phyloP scores from a whole-genome alignment of 768 basidiomycete genomes.

The Mycena floridula region DNA sequence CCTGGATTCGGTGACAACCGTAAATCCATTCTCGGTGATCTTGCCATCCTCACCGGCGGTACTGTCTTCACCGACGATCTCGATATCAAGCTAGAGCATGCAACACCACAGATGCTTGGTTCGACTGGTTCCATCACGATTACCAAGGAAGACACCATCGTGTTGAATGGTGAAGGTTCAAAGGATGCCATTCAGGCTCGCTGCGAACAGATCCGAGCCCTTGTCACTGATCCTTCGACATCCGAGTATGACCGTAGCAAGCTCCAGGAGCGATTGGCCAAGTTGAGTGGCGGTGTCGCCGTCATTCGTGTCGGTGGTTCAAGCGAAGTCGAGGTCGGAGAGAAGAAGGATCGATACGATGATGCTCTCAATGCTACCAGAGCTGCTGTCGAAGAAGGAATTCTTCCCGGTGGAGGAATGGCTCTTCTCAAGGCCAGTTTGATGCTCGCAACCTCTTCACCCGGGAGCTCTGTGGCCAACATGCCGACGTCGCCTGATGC shows the following conservation, averaged over 20 bases:
- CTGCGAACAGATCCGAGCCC: conserved; percentile 90
- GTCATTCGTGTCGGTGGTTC: conserved; percentile 97
- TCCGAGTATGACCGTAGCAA: conserved; percentile 92
- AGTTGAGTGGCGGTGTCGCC: conserved; percentile 93
- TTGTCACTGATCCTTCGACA: conserved; percentile 78
- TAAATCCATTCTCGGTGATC: conserved; percentile 94
- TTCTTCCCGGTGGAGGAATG: conserved; percentile 93
- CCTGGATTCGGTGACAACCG: conserved; percentile 99
- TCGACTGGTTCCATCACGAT: conserved; percentile 87
- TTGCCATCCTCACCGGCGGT: conserved; percentile 95
- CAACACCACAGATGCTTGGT: conserved; percentile 84
- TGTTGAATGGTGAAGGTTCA: conserved; percentile 89
- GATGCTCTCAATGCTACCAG: conserved; percentile 97
- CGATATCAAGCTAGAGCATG: conserved; percentile 94
- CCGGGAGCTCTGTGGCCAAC: conserved; percentile 39
- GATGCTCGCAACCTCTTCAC: conserved; percentile 53
- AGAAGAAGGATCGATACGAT: conserved; percentile 99
- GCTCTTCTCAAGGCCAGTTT: conserved; percentile 85
- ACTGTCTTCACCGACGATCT: conserved; percentile 96
- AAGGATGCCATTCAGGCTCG: conserved; percentile 89
- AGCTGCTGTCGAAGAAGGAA: conserved; percentile 97
- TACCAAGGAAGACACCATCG: conserved; percentile 96
- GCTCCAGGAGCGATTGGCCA: conserved; percentile 95
- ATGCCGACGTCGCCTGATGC: conserved; percentile 50
- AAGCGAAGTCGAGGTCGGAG: conserved; percentile 92